phyloP scores from a whole-genome alignment of 768 basidiomycete species.

The Porpolomopsis calyptriformis region DNA sequence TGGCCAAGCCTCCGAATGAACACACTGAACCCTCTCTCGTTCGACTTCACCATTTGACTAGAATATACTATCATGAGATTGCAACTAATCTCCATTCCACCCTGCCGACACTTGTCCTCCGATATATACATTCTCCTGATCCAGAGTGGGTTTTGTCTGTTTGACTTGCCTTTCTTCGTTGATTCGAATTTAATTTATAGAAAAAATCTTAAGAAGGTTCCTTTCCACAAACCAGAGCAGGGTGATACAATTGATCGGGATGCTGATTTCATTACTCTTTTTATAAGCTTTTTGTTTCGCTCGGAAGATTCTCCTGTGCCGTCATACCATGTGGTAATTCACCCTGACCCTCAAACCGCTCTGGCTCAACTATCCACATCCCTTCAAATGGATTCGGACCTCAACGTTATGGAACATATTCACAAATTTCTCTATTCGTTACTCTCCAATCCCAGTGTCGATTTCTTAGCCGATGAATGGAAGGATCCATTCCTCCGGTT shows the following conservation, averaged over 20 bases:
- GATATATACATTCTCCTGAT: not conserved
- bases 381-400: not conserved
- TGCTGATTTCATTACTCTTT: not conserved
- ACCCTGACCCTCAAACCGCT: not conserved
- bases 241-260: not conserved
- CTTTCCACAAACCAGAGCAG: not conserved
- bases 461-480: not conserved
- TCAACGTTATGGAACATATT: not conserved
- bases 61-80: not conserved
- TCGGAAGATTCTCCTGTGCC: not conserved
- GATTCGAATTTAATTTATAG: too few species aligned
- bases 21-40: not conserved
- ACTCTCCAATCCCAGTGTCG: not conserved
- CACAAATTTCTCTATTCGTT: not conserved
- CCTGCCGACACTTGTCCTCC: not conserved
- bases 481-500: conserved; percentile 5
- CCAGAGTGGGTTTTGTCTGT: not conserved
- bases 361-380: not conserved
- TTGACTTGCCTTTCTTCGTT: not conserved
- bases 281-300: not conserved
- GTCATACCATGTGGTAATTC: not conserved
- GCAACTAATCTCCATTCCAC: not conserved
- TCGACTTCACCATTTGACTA: not conserved
- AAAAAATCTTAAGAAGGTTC: not conserved
- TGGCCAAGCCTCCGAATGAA: not conserved